These are phyloP conservation scores for Pyronema omphalodes DNA, from an alignment of 495 filamentous ascomycete genomes.

Conservation along the genomic window DNA sequence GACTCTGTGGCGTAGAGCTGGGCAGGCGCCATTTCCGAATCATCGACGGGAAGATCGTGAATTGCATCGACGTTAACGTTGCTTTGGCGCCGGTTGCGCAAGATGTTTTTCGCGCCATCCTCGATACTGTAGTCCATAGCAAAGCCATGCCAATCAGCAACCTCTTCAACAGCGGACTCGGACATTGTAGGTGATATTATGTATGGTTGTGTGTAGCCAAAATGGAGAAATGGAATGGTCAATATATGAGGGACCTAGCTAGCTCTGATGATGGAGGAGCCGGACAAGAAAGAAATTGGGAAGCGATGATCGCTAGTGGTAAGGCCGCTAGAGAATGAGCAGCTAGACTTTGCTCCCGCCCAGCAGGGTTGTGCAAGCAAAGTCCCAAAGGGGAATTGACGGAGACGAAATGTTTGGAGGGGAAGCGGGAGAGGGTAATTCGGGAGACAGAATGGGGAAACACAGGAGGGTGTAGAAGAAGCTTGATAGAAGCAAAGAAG, in stretches of 20 bases:
- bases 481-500: no score
- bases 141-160: slow-evolving; percentile 20
- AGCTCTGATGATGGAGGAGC: neutral
- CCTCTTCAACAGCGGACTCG: neutral
- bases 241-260: neutral
- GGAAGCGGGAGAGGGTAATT: no score
- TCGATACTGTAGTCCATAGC: slow-evolving; percentile 12
- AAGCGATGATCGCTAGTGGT: no score
- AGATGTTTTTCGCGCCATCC: slow-evolving; percentile 5
- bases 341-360: no score
- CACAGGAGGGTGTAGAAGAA: no score
- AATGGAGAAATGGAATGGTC: neutral
- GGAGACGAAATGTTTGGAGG: no score
- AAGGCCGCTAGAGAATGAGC: no score
- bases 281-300: neutral
- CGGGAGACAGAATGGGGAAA: no score
- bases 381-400: no score
- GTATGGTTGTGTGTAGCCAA: slow-evolving; percentile 6
- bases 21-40: slow-evolving; percentile 66
- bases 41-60: slow-evolving; percentile 73
- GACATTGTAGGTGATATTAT: no score
- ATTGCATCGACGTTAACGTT: slow-evolving; percentile 96
- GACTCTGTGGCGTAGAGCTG: slow-evolving; percentile 98
- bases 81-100: slow-evolving; percentile 48
- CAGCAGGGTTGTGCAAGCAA: no score